Evolutionary conservation across 108 stramenopile species (phyloP).

Genomic region (Nitzschia putrida): DNA sequence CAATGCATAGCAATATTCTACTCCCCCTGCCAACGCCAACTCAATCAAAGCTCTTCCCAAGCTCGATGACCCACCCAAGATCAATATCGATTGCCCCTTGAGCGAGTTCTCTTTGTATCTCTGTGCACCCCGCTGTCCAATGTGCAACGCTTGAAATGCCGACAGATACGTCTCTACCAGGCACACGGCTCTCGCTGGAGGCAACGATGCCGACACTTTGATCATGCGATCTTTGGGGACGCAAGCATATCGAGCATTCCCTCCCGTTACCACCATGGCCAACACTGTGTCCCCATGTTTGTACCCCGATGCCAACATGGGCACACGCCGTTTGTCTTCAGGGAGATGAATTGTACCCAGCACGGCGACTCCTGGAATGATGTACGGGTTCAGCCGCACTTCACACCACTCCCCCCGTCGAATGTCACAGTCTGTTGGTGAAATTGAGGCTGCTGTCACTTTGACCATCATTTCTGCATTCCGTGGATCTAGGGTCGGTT

Average conservation of each 20-base stretch:
- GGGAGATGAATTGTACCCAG: conserved; percentile 33
- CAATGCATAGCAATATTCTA: conserved; percentile 56
- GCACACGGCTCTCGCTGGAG: conserved; percentile 55
- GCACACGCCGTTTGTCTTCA: conserved; percentile 7
- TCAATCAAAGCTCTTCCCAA: conserved; percentile 65
- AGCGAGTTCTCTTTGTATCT: conserved; percentile 47
- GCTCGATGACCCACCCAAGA: conserved; percentile 64
- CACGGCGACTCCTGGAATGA: conserved; percentile 51
- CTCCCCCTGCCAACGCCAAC: conserved; percentile 60
- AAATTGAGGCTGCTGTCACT: conserved; percentile 48
- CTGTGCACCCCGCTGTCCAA: conserved; percentile 40
- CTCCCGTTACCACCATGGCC: conserved; percentile 45
- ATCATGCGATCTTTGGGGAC: conserved; percentile 46
- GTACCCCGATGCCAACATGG: conserved; percentile 12
- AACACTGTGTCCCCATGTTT: conserved; percentile 62
- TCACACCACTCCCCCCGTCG: conserved; percentile 47
- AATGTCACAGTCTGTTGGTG: conserved; percentile 44
- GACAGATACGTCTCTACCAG: conserved; percentile 75
- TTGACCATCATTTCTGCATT: conserved; percentile 30
- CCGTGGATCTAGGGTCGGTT: conserved; percentile 15
- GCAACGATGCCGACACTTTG: conserved; percentile 48
- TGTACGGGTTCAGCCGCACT: conserved; percentile 32
- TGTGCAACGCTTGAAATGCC: conserved; percentile 70
- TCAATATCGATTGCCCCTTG: conserved; percentile 61
- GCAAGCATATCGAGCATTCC: conserved; percentile 63